These are phyloP conservation scores for Melampsora americana DNA, from an alignment of 1,284 basidiomycete genomes.

Conservation along the genomic window DNA sequence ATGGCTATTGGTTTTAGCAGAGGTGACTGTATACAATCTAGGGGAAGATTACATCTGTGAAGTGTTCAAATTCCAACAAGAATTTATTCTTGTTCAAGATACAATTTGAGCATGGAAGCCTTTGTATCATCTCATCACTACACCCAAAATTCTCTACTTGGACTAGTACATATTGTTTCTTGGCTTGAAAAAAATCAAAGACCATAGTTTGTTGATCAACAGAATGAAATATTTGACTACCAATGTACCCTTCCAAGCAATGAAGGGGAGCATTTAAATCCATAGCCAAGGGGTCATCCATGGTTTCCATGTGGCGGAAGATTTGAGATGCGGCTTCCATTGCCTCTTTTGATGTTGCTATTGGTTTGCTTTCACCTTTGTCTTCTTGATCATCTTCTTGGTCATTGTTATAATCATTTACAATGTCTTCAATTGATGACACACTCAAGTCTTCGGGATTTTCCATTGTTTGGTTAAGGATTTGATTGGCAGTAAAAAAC, in stretches of 20 bases:
- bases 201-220: background rate
- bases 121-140: background rate
- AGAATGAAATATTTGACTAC: constrained; percentile 6
- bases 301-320: no score
- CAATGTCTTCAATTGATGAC: no score
- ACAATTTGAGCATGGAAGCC: background rate
- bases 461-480: background rate
- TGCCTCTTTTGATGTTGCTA: no score
- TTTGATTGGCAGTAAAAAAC: background rate
- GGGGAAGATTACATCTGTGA: background rate
- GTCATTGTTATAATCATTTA: no score
- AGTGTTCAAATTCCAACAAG: background rate
- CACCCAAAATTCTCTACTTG: background rate
- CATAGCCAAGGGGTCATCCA: no score
- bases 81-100: background rate
- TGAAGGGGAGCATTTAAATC: background rate
- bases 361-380: no score
- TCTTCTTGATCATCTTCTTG: no score
- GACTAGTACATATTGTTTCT: background rate
- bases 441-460: background rate
- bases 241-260: background rate
- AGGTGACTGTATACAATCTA: background rate
- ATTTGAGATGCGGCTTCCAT: no score
- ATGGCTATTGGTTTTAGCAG: no score
- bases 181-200: background rate